Base-by-base conservation (phyloP, 345 rosid genomes). In the Streptanthus diversifolius region DNA sequence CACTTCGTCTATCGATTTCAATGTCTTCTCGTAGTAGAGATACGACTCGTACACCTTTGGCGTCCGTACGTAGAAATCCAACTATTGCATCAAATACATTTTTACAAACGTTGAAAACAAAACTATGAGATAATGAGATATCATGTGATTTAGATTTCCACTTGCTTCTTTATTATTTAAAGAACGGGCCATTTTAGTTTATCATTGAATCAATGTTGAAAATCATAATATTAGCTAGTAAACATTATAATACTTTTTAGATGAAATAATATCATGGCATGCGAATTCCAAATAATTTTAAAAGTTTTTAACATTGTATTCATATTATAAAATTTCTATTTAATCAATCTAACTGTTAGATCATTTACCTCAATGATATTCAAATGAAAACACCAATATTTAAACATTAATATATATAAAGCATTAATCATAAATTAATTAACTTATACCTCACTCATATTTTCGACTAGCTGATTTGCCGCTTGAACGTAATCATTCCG, bases 11-110 rank as follows among this genome's bases (percentile, higher is more conserved):
- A 91, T 83, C 35, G 90, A 83, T 63, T 88, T 85, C 84, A 93
- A 62, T 13, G 96, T 85, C 92, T 83, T 89, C 90, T 91, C 95
- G 62, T 88, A 91, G 85, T 83, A 91, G 25, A 91, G 54, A 70
- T 89, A 91, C 3, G 97, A 93, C 76, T 91, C 95, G n/a, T 93
- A 93, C 15, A 89, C 92, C 74, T 84, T 93, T 1, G 97, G 97
- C 19, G 91, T 85, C 13, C 97, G 85, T 9, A 93, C 85, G 54
- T 82, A 86, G 43, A 44, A 62, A 75, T 93, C 97, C 58, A 93
- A 66, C 98, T 90, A 83, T 24, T 63, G 4, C 36, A 62, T 44
- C 53, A 55, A 64, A 53, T n/a, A 45, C 15, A 56, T 48, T 22
- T 22, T 12, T 43, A 45, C 56, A 19, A 14, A 29, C 9, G 3